phyloP scores from a whole-genome alignment of 768 basidiomycete genomes.

The button mushroom (Agaricus bisporus) region DNA sequence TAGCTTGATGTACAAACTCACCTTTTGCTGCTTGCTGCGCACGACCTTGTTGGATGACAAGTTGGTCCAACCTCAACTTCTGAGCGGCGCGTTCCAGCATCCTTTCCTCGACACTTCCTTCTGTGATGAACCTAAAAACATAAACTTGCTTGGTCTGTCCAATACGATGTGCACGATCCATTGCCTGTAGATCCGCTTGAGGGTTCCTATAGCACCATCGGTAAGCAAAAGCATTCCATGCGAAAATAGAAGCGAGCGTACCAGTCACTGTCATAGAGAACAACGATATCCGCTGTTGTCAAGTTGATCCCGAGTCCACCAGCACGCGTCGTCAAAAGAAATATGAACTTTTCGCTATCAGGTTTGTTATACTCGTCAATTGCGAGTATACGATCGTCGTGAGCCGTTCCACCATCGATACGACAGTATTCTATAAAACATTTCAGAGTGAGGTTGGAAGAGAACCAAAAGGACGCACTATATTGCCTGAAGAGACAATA shows the following conservation, averaged over 20 bases:
- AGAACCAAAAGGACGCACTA: conserved; percentile 46
- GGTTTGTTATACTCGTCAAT: conserved; percentile 99
- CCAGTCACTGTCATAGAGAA: conserved; percentile 97
- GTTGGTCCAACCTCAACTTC: conserved; percentile 89
- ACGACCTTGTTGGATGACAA: conserved; percentile 95
- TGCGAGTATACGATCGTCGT: conserved; percentile 91
- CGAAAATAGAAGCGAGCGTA: conserved; percentile 22
- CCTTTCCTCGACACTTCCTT: conserved; percentile 92
- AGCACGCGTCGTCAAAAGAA: conserved; percentile 92
- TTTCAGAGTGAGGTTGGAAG: conserved; percentile 2
- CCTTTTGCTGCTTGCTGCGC: conserved; percentile 74
- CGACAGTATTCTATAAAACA: conserved; percentile 77
- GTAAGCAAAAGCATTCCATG: neutral
- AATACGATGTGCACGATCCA: conserved; percentile 96
- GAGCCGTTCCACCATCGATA: conserved; percentile 92
- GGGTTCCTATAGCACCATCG: conserved; percentile 67
- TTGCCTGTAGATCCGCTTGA: conserved; percentile 97
- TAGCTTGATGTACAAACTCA: conserved; percentile 20
- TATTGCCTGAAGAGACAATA: conserved; percentile 90
- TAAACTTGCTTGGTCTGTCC: conserved; percentile 98
- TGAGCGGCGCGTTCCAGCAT: conserved; percentile 94
- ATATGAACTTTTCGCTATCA: conserved; percentile 92
- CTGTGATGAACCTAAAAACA: conserved; percentile 95
- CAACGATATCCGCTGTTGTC: conserved; percentile 91
- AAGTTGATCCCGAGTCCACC: conserved; percentile 97